These are phyloP conservation scores for Dryas octopetala DNA, from an alignment of 306 rosid species.

Conservation along the genomic window DNA sequence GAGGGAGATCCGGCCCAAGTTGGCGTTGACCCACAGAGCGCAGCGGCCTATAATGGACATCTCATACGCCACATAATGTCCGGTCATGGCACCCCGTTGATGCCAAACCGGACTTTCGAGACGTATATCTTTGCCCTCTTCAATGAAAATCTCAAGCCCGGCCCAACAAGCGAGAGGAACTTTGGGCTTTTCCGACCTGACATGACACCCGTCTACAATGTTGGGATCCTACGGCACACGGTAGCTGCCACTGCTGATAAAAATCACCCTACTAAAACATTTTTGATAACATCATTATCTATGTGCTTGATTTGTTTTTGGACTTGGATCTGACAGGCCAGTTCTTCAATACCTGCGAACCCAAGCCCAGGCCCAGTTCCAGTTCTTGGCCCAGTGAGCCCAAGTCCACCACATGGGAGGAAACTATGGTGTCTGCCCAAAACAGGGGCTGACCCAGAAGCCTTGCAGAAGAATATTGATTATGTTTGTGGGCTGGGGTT, in stretches of 20 bases:
- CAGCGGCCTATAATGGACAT: conserved; percentile 54
- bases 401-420: background rate
- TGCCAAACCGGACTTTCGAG: conserved; percentile 79
- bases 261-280: conserved; percentile 20
- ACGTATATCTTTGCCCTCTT: conserved; percentile 67
- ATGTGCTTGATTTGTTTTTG: conserved; percentile 43
- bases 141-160: conserved; percentile 67
- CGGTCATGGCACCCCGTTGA: conserved; percentile 59
- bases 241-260: conserved; percentile 33
- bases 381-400: background rate
- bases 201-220: conserved; percentile 51
- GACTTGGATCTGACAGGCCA: conserved; percentile 46
- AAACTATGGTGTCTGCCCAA: conserved; percentile 38
- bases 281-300: conserved; percentile 26
- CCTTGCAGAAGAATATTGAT: conserved; percentile 43
- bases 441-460: conserved; percentile 26
- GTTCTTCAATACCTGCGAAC: conserved; percentile 17
- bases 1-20: conserved; percentile 46
- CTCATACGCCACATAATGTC: conserved; percentile 59
- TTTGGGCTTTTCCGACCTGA: conserved; percentile 69
- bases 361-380: conserved; percentile 13
- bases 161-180: conserved; percentile 64
- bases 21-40: conserved; percentile 43
- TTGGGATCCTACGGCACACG: conserved; percentile 47
- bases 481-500: conserved; percentile 48